Base-by-base conservation (phyloP, 2,329 filamentous ascomycete species). In the Paraconiothyrium sp. region DNA sequence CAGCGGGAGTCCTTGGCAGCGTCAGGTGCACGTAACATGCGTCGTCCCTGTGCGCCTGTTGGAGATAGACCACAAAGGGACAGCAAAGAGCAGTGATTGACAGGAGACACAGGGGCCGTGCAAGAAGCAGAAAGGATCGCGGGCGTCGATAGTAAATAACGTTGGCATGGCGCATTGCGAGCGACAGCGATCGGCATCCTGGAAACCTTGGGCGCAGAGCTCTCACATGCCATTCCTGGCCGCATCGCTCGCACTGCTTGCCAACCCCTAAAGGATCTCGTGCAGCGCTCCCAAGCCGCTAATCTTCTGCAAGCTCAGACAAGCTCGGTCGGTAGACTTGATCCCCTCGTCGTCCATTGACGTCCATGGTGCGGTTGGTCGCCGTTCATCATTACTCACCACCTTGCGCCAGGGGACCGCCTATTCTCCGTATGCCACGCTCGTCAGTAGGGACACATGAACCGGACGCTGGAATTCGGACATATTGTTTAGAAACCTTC, bases 1-100 rank as follows among this genome's bases (percentile, higher is more conserved):
- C 54, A 9, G 54, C 43, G 43, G 41, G 30, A 47, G 34, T 22
- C 16, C 54, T 56, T 56, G 54, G 54, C 54, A 47, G 9, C 54
- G 54, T 56, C 54, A 56, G 43, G 16, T 47, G 43, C 54, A 47
- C 54, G 54, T 56, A 56, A 39, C 43, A 35, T 44, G 39, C 39
- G 39, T 51, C 30, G 49, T 39, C 14, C 49, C 39, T 11, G 11
- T 27, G 24, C 20, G 20, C 34, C 27, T 46, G 52, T 44, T 55
- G 52, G 39, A 35, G 14, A 39, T 13, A 16, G 39, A 54, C 35
- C 16, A 34, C 52, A 46, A 46, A 35, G 52, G 24, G n/a, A 34
- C 39, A 10, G 10, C 22, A 22, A 27, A 34, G 16, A 46, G 24
- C 10, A 16, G 11, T 13, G 27, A 46, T 27, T 1, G 24, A 39